A percentile compares a stretch with the other conserved stretches of the same genome.
Evolutionary conservation across 148 eudicot genomes (phyloP).

Genomic region (Camellia lanceoleosa): DNA sequence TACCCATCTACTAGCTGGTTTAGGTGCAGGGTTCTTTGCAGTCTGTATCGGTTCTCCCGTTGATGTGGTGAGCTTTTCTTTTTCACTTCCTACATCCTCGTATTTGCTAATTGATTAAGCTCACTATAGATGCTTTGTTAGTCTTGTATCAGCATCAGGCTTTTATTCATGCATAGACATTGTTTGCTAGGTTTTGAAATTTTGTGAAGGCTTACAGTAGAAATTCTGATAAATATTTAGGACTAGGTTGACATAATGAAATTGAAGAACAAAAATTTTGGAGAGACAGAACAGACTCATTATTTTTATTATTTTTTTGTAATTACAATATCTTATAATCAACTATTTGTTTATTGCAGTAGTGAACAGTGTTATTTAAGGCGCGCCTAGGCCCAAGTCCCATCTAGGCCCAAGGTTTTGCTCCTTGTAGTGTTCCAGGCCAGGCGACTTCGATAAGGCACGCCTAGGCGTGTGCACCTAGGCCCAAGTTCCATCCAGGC

Average conservation of each 20-base stretch:
- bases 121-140: neutral
- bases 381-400: no score
- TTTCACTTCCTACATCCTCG: neutral
- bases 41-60: slow-evolving; percentile 78
- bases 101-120: neutral
- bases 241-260: neutral
- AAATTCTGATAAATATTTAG: neutral
- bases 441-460: no score
- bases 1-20: slow-evolving; percentile 66
- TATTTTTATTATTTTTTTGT: neutral
- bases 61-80: slow-evolving; percentile 54
- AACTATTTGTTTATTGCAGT: neutral
- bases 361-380: neutral
- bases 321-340: neutral
- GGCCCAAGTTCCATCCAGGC: no score
- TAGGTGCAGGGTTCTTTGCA: slow-evolving; percentile 77
- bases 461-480: no score
- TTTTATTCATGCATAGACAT: neutral
- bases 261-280: neutral
- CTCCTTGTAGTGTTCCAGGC: no score
- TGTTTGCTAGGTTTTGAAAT: neutral
- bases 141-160: neutral
- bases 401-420: no score
- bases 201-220: neutral
- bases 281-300: neutral